A percentile compares a stretch with the other conserved stretches of the same genome.
These are phyloP conservation scores for Ceratocystis huliohia DNA, from an alignment of 2,329 filamentous ascomycete genomes.

Conservation along the genomic window DNA sequence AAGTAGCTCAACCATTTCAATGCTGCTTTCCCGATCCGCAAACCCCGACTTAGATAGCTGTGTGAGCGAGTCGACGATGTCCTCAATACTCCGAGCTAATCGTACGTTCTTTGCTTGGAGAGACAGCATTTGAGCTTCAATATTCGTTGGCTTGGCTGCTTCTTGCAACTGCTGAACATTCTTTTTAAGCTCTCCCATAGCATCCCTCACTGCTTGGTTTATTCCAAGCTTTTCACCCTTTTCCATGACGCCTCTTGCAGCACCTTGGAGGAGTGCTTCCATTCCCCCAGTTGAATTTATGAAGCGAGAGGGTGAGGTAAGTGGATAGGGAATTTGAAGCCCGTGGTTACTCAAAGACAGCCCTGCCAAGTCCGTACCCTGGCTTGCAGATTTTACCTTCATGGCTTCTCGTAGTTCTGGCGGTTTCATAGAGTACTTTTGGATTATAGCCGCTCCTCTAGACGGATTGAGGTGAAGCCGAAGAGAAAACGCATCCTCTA, in stretches of 20 bases:
- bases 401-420: conserved; percentile 28
- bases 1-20: conserved; percentile 45
- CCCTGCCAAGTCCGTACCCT: conserved; percentile 28
- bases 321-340: conserved; percentile 25
- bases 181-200: conserved; percentile 64
- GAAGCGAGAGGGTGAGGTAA: conserved; percentile 37
- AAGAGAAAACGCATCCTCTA: conserved; percentile 72
- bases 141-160: conserved; percentile 12
- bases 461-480: conserved; percentile 48
- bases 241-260: conserved; percentile 61
- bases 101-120: conserved; percentile 55
- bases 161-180: conserved; percentile 44
- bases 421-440: conserved; percentile 53
- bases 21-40: conserved; percentile 37
- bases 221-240: conserved; percentile 64
- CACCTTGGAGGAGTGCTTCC: conserved; percentile 61
- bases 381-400: conserved; percentile 1
- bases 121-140: conserved; percentile 23
- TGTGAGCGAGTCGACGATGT: conserved; percentile 51
- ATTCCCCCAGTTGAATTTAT: conserved; percentile 47
- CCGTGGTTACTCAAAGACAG: conserved; percentile 23
- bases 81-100: conserved; percentile 55
- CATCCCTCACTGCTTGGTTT: conserved; percentile 68
- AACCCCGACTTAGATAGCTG: conserved; percentile 40
- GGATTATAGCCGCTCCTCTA: conserved; percentile 53